These are phyloP conservation scores for Blastocystis sp. DNA, from an alignment of 352 stramenopile species.

Conservation along the genomic window DNA sequence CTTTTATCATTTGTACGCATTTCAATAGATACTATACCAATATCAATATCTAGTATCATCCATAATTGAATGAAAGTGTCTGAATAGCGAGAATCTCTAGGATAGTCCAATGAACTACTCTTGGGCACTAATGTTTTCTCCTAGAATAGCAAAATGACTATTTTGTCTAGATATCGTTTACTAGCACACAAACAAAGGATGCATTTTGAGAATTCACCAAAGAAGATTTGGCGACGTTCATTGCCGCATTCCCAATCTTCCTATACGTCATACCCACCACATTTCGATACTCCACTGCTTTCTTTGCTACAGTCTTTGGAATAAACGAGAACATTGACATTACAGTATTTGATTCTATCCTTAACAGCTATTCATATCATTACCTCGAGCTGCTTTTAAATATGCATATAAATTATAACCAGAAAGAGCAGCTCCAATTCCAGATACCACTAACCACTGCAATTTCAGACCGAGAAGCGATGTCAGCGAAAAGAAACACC, in stretches of 20 bases:
- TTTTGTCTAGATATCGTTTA: no score
- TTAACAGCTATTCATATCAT: not conserved
- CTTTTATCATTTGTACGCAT: no score
- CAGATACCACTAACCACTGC: not conserved
- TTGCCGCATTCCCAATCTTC: not conserved
- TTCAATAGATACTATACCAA: no score
- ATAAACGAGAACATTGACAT: constrained; percentile 51
- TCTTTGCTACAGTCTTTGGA: constrained; percentile 41
- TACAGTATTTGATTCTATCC: constrained; percentile 21
- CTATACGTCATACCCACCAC: not conserved
- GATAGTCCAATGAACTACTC: no score
- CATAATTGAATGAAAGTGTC: no score
- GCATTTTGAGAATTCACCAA: not conserved
- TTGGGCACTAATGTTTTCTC: no score
- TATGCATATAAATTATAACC: constrained; percentile 46
- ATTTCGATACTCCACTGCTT: constrained; percentile 12
- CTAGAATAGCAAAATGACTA: no score
- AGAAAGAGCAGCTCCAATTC: not conserved
- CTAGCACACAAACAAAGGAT: no score
- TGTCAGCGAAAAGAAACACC: not conserved
- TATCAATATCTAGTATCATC: no score
- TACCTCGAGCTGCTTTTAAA: constrained; percentile 9
- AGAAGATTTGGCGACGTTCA: constrained; percentile 1
- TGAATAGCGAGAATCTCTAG: no score
- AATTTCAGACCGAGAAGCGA: not conserved